Evolutionary conservation across 768 basidiomycete species (phyloP).

Genomic region (Termitomyces sp.): DNA sequence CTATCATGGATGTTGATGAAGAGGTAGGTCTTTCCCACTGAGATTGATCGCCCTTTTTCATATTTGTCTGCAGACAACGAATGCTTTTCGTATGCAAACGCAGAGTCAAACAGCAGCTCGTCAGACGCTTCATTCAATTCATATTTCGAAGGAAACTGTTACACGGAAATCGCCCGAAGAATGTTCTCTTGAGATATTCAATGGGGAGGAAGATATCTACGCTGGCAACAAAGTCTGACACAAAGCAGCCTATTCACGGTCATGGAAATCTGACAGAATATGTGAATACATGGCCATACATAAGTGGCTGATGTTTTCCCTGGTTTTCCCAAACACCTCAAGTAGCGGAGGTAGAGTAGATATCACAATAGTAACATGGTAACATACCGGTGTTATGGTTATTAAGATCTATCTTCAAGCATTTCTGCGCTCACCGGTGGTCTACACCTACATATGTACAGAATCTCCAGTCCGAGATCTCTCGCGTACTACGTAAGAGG

Average conservation of each 20-base stretch:
- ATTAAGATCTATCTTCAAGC: too few species aligned
- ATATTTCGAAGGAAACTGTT: conserved; percentile 21
- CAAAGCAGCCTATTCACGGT: not conserved
- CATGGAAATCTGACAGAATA: too few species aligned
- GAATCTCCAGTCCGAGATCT: too few species aligned
- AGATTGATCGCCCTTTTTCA: not conserved
- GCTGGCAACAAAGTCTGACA: conserved; percentile 2
- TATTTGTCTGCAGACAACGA: conserved; percentile 8
- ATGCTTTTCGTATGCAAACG: conserved; percentile 21
- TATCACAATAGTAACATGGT: too few species aligned
- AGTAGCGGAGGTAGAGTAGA: too few species aligned
- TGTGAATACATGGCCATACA: too few species aligned
- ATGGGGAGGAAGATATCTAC: conserved; percentile 13
- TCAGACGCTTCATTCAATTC: conserved; percentile 21
- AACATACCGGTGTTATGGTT: too few species aligned
- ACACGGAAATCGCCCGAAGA: conserved; percentile 16
- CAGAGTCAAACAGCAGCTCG: conserved; percentile 17
- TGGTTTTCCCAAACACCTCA: too few species aligned
- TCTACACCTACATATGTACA: too few species aligned
- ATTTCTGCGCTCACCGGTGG: too few species aligned
- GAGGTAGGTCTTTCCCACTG: conserved; percentile 14
- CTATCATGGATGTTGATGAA: conserved; percentile 25
- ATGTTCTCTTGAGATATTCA: conserved; percentile 17
- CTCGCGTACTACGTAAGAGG: too few species aligned
- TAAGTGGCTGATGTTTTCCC: too few species aligned